phyloP scores from a whole-genome alignment of 257 asterid genomes.

The Penstemon eatonii region DNA sequence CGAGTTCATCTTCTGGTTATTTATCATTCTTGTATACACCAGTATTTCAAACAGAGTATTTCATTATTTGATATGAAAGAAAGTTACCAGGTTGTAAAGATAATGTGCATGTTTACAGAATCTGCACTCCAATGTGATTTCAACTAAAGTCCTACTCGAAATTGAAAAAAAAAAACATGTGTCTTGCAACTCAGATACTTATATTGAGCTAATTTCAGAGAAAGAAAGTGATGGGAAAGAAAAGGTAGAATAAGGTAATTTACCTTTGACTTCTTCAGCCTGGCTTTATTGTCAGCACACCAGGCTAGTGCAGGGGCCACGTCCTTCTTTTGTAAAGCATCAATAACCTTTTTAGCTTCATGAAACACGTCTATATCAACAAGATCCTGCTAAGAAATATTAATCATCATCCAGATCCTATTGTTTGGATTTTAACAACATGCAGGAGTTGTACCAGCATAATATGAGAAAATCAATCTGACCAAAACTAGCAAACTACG shows the following conservation, averaged over 20 bases:
- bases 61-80: not conserved
- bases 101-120: constrained; percentile 8
- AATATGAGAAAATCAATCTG: constrained; percentile 14
- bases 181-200: constrained; percentile 7
- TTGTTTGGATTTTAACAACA: constrained; percentile 11
- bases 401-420: constrained; percentile 29
- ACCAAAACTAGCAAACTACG: constrained; percentile 7
- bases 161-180: constrained; percentile 5
- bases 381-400: constrained; percentile 65
- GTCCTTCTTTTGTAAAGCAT: constrained; percentile 88
- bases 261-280: constrained; percentile 95
- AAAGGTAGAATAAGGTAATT: constrained; percentile 17
- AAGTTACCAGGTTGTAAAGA: constrained; percentile 11
- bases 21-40: too few relatives aligned
- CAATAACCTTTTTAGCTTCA: constrained; percentile 90
- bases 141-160: not conserved
- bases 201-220: constrained; percentile 5
- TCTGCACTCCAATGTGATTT: not conserved
- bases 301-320: constrained; percentile 93
- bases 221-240: constrained; percentile 18
- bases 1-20: too few relatives aligned
- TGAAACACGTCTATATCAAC: constrained; percentile 92
- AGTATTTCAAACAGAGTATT: too few relatives aligned
- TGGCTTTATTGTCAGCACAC: constrained; percentile 96
- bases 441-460: constrained; percentile 11